Evolutionary conservation across 768 basidiomycete genomes (phyloP).

Genomic region (Psilocybe sp.): DNA sequence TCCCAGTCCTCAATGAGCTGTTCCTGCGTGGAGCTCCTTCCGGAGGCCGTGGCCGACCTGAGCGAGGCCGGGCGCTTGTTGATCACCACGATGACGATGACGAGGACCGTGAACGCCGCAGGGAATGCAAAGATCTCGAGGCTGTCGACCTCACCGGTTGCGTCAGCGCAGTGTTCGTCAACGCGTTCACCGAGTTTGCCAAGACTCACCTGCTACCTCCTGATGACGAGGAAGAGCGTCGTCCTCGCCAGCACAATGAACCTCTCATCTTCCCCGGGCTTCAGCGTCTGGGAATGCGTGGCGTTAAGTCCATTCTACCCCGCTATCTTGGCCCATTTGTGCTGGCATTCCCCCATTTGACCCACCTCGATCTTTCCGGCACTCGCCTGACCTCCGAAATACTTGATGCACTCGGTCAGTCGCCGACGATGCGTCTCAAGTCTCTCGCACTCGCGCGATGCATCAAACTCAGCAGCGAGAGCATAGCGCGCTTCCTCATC

Average conservation of each 20-base stretch:
- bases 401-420: slow-evolving; percentile 61
- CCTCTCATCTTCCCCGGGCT: slow-evolving; percentile 65
- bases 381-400: slow-evolving; percentile 81
- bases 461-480: slow-evolving; percentile 75
- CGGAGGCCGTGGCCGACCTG: slow-evolving; percentile 64
- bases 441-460: slow-evolving; percentile 87
- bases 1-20: slow-evolving; percentile 84
- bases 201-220: slow-evolving; percentile 53
- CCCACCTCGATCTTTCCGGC: slow-evolving; percentile 88
- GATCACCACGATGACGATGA: slow-evolving; percentile 65
- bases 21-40: slow-evolving; percentile 82
- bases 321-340: slow-evolving; percentile 71
- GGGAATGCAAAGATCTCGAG: slow-evolving; percentile 75
- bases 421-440: slow-evolving; percentile 62
- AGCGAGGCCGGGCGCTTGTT: slow-evolving; percentile 54
- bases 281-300: slow-evolving; percentile 76
- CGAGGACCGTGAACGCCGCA: slow-evolving; percentile 71
- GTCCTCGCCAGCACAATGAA: slow-evolving; percentile 37
- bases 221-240: slow-evolving; percentile 27
- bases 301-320: slow-evolving; percentile 74
- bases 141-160: slow-evolving; percentile 95
- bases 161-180: slow-evolving; percentile 86
- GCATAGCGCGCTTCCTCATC: slow-evolving; percentile 72
- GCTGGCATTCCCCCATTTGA: slow-evolving; percentile 79
- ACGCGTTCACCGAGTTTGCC: slow-evolving; percentile 83